Evolutionary conservation across 345 rosid genomes (phyloP), one percentile per base, ranked within the genome.

Genomic region (Lumnitzera littorea): DNA sequence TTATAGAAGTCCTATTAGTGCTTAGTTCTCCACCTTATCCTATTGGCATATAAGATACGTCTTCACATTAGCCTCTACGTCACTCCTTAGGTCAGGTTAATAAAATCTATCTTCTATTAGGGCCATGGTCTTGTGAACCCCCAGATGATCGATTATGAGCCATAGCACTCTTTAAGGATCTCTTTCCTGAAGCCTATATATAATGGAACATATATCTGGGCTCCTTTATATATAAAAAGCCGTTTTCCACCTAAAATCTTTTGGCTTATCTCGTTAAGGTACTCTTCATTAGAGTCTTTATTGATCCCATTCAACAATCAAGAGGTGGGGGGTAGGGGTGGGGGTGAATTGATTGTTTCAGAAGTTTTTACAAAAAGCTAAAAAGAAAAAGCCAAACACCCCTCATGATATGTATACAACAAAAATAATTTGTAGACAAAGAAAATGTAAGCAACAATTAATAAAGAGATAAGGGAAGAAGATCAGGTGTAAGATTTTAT

Each of bases 171-270:
- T 13, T 46, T 52, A 0, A 53, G 2, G 1, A 70, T 1, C 3
- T 46, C 51, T 0, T 5, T 6, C 3, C 5, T 0, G 0, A 55
- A 17, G n/a, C 50, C 51, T 3, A 29, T 31, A 24, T 16, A 56
- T 4, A 31, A 16, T 0, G 41, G 13, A 5, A 60, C 17, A 16
- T 20, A 62, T 0, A 68, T 0, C 2, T 2, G 0, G 5, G 0
- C 0, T n/a, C 41, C 14, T 31, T 46, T 0, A 43, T 50, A n/a
- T 12, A 43, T 0, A 56, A 3, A 0, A 62, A 0, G 0, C 8
- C 46, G 2, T 57, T 56, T 3, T 66, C 24, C 5, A 17, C 13
- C 63, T 0, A 55, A 15, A 62, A 51, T 8, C 46, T 15, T 2
- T 15, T 11, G 0, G 57, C 49, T 11, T 29, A 43, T 0, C 51